Conservation (phyloP, 2,329 filamentous ascomycete species). For the Colletotrichum sp. region DNA sequence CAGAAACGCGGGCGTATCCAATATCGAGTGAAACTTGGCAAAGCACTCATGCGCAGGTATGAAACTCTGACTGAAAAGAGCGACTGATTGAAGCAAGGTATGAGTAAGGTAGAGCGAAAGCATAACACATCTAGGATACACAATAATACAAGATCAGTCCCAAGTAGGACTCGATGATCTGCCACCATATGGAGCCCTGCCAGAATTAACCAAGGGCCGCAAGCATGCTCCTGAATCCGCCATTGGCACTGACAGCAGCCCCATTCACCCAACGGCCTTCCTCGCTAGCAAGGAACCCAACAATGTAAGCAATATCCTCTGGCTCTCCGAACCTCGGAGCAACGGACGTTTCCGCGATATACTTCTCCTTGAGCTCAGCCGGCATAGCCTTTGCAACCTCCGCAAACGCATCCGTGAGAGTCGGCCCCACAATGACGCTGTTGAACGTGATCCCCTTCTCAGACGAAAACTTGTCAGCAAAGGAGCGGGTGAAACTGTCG, state of each 20-base stretch:
- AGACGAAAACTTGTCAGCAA: slow-evolving; percentile 32
- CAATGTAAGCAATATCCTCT: slow-evolving; percentile 3
- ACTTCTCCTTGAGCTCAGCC: not conserved
- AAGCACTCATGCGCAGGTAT: no score
- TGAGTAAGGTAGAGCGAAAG: no score
- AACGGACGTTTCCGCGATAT: not conserved
- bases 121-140: no score
- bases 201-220: not conserved
- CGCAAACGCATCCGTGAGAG: slow-evolving; percentile 19
- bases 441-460: slow-evolving; percentile 30
- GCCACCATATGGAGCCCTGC: no score
- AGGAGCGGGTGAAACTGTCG: slow-evolving; percentile 29
- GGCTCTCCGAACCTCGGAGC: not conserved
- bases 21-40: no score
- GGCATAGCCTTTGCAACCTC: not conserved
- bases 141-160: no score
- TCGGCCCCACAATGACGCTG: slow-evolving; percentile 32
- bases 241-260: slow-evolving; percentile 1
- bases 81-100: no score
- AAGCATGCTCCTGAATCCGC: not conserved
- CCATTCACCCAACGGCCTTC: slow-evolving; percentile 7
- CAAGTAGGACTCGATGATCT: no score
- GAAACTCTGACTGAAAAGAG: no score
- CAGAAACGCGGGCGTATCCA: no score
- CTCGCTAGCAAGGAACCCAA: slow-evolving; percentile 9